phyloP scores from a whole-genome alignment of 2,329 filamentous ascomycete genomes.

The Xenosphaeropsis pyriputrescens region DNA sequence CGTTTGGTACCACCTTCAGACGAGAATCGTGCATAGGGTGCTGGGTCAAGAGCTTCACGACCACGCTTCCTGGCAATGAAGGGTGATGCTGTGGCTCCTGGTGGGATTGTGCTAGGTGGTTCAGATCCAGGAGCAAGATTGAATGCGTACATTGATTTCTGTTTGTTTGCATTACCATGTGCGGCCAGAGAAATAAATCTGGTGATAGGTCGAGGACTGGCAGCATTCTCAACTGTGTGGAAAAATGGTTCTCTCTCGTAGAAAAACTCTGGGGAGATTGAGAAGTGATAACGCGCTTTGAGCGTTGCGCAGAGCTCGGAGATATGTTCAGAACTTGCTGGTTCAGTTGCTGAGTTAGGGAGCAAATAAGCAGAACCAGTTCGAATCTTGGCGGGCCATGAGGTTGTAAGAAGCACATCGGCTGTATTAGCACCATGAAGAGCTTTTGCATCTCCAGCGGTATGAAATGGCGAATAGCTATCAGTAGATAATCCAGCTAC shows the following conservation, averaged over 20 bases:
- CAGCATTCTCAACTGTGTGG: constrained; percentile 37
- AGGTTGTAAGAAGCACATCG: constrained; percentile 75
- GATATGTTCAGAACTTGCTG: constrained; percentile 48
- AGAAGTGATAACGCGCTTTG: constrained; percentile 87
- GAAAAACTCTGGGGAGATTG: constrained; percentile 45
- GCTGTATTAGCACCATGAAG: constrained; percentile 63
- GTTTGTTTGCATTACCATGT: constrained; percentile 60
- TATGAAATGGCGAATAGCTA: constrained; percentile 65
- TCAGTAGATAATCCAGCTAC: constrained; percentile 51
- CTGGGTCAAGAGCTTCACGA: constrained; percentile 24
- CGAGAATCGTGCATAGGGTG: constrained; percentile 38
- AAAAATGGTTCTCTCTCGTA: constrained; percentile 92
- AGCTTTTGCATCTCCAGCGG: constrained; percentile 58
- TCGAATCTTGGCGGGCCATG: constrained; percentile 69
- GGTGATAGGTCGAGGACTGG: constrained; percentile 49
- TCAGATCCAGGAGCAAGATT: constrained; percentile 51
- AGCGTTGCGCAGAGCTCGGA: constrained; percentile 65
- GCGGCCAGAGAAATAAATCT: constrained; percentile 83
- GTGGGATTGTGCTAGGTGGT: constrained; percentile 42
- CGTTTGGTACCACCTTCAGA: constrained; percentile 26
- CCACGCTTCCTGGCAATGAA: constrained; percentile 49
- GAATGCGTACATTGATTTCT: constrained; percentile 73
- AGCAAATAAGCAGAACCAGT: constrained; percentile 50
- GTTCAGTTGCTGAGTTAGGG: constrained; percentile 32
- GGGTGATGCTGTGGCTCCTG: constrained; percentile 63